Evolutionary conservation across 371 early-diverging fungal species (phyloP).

Genomic region (Funneliformis caledonium): DNA sequence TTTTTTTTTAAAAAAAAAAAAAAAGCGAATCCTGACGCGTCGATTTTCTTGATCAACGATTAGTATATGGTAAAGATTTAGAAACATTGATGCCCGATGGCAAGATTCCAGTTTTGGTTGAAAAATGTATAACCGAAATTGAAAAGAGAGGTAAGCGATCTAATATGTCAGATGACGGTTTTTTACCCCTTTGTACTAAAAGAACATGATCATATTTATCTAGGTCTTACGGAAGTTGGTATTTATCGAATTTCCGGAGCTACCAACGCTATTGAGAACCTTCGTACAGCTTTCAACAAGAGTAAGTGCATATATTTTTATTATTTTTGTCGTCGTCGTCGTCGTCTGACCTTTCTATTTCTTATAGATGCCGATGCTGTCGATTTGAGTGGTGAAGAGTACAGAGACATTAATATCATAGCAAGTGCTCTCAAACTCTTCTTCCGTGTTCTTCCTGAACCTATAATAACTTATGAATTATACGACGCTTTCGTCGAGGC

Average conservation of each 20-base stretch:
- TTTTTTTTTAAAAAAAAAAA: background rate
- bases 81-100: conserved; percentile 64
- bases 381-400: conserved; percentile 66
- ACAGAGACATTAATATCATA: conserved; percentile 84
- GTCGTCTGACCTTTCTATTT: no score
- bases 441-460: conserved; percentile 92
- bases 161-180: background rate
- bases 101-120: conserved; percentile 61
- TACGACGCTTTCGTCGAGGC: conserved; percentile 84
- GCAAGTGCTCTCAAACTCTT: conserved; percentile 94
- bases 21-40: background rate
- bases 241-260: conserved; percentile 84
- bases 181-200: background rate
- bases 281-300: conserved; percentile 66
- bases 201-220: background rate
- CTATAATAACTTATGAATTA: conserved; percentile 81
- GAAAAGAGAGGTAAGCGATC: conserved; percentile 62
- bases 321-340: no score
- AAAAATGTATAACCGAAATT: conserved; percentile 77
- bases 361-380: conserved; percentile 53
- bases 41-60: background rate
- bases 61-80: conserved; percentile 71
- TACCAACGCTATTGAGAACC: conserved; percentile 65
- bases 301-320: conserved; percentile 45
- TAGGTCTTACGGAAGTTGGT: conserved; percentile 79